Percentiles rank a stretch among this genome's conserved stretches.
These are phyloP conservation scores for Podaxis carcinomalis DNA, from an alignment of 768 basidiomycete genomes.

Conservation along the genomic window DNA sequence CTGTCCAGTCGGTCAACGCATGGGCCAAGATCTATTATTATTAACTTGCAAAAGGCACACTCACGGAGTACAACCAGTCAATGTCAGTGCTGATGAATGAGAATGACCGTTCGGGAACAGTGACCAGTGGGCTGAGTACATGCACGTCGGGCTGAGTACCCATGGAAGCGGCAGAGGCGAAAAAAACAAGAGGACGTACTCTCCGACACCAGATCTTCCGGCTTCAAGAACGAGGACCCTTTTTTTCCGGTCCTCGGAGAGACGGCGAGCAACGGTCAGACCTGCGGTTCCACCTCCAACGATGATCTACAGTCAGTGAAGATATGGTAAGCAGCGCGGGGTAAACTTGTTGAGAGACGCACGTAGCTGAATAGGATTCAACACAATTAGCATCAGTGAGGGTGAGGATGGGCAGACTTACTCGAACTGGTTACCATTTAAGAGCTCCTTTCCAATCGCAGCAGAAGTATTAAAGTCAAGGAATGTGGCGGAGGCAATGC, in stretches of 20 bases:
- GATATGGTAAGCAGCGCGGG: background rate
- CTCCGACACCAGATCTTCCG: conserved; percentile 40
- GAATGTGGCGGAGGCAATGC: conserved; percentile 16
- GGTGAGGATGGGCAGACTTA: conserved; percentile 6
- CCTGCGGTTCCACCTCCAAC: conserved; percentile 35
- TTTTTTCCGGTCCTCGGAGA: conserved; percentile 29
- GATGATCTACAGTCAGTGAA: conserved; percentile 20
- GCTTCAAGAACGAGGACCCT: conserved; percentile 38
- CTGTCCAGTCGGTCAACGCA: conserved; percentile 7
- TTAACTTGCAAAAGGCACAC: conserved; percentile 7
- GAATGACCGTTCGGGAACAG: conserved; percentile 10
- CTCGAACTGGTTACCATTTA: conserved; percentile 19
- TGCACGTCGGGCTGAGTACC: conserved; percentile 37
- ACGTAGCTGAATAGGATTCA: conserved; percentile 5
- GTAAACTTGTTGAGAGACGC: background rate
- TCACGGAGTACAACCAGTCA: conserved; percentile 48
- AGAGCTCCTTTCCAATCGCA: conserved; percentile 15
- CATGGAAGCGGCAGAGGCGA: background rate
- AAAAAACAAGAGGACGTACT: conserved; percentile 22
- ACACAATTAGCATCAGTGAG: background rate
- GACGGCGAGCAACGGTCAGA: conserved; percentile 30
- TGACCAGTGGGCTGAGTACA: conserved; percentile 42
- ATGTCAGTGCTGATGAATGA: conserved; percentile 45
- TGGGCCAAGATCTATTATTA: background rate
- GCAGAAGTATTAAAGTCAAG: conserved; percentile 17